Base-by-base conservation (phyloP, 2,329 filamentous ascomycete species). In the Knoxdaviesia proteae region DNA sequence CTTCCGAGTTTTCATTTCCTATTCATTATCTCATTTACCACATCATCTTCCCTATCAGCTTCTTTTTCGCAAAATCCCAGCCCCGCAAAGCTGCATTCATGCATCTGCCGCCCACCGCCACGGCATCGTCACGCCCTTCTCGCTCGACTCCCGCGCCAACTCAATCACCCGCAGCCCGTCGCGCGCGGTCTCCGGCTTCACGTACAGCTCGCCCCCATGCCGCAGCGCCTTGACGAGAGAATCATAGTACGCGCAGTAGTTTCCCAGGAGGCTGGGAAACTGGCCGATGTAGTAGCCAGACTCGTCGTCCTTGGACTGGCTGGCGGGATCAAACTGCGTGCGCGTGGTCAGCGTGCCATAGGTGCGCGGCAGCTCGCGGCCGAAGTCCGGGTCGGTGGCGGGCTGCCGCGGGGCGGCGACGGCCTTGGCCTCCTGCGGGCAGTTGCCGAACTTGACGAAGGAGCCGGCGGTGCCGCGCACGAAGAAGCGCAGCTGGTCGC, bases 401-500 rank as follows among this genome's bases (percentile, higher is more conserved):
- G 43, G 43, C 32, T 42, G 34, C 6, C 39, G 9, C 50, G 48
- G 5, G 54, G 52, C 31, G 20, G 34, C 39, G 9, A 44, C 41
- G 30, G 43, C 43, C 7, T 38, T 38, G 20, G 39, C 50, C 42
- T 63, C 59, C 38, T 63, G 60, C 0, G 53, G 54, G 42, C 58
- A 58, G 20, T 54, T 55, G 30, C 57, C 43, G 43, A 36, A 44
- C 43, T 65, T 64, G 44, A 63, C 46, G 43, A 57, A 65, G 0
- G 56, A 54, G 0, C 74, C 74, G 53, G 74, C 69, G 1, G 68
- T 70, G 29, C 75, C 75, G 3, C 74, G 58, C 5, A 78, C 65
- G 65, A 74, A 77, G 55, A 66, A 78, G 42, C 73, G 60, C 47
- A 78, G 54, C 52, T 79, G 74, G 48, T 73, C 64, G 39, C 63